phyloP scores from a whole-genome alignment of 2,329 filamentous ascomycete species.

The Calonectria hawksworthii region DNA sequence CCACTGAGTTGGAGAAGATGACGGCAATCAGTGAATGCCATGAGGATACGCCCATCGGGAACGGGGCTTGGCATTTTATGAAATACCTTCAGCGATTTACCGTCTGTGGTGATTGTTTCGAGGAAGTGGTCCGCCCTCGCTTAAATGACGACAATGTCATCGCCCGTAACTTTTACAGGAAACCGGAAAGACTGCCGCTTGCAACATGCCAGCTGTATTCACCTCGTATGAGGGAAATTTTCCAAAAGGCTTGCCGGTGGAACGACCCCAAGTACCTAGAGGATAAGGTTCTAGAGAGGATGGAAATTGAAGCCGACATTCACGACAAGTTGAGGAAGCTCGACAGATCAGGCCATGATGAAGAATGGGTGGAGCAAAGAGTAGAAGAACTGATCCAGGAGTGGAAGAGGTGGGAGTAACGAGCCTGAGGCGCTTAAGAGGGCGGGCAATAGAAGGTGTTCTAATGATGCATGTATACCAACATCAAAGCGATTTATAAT shows the following conservation, averaged over 20 bases:
- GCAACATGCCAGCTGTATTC: conserved; percentile 86
- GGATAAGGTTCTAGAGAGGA: conserved; percentile 68
- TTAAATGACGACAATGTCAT: conserved; percentile 67
- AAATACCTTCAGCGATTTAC: conserved; percentile 82
- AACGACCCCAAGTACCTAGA: conserved; percentile 77
- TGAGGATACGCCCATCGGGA: conserved; percentile 72
- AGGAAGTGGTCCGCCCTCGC: conserved; percentile 81
- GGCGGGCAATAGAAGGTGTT: conserved; percentile 18
- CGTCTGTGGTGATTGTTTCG: conserved; percentile 89
- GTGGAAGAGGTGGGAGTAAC: conserved; percentile 71
- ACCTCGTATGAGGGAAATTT: conserved; percentile 81
- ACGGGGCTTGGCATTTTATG: conserved; percentile 83
- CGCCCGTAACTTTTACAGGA: conserved; percentile 75
- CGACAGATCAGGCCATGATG: conserved; percentile 51
- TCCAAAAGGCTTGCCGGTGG: conserved; percentile 74
- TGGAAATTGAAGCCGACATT: conserved; percentile 71
- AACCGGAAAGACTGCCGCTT: conserved; percentile 67
- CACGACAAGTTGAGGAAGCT: conserved; percentile 65
- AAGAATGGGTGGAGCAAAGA: conserved; percentile 58
- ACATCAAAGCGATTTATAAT: conserved; percentile 30
- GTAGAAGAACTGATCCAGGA: conserved; percentile 66
- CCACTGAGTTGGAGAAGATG: conserved; percentile 73
- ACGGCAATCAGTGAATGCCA: conserved; percentile 73
- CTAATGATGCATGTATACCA: conserved; percentile 40
- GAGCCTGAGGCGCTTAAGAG: not conserved